phyloP scores from a whole-genome alignment of 352 stramenopile species.

The Blastocystis hominis region DNA sequence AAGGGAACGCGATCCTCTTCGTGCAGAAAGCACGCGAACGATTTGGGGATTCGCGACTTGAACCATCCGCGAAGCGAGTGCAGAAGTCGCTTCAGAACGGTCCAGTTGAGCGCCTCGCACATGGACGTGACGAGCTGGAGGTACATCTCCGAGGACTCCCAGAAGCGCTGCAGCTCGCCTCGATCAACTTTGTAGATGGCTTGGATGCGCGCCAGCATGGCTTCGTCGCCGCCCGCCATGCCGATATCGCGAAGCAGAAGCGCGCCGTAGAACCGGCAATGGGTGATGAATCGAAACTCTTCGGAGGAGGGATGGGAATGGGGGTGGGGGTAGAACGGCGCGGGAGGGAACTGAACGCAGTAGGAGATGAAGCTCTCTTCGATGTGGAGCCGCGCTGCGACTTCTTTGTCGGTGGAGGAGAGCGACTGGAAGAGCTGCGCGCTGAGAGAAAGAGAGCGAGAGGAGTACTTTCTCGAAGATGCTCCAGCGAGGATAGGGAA shows the following conservation, averaged over 20 bases:
- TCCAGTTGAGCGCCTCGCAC: constrained; percentile 51
- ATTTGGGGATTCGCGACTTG: neutral
- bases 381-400: neutral
- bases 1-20: neutral
- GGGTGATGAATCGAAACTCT: neutral
- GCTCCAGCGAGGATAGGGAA: neutral
- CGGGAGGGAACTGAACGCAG: neutral
- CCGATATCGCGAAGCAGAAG: constrained; percentile 19
- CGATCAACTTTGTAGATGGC: neutral
- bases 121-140: constrained; percentile 9
- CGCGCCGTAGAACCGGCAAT: constrained; percentile 32
- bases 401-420: neutral
- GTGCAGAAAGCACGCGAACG: constrained; percentile 16
- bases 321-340: neutral
- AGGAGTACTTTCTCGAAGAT: neutral
- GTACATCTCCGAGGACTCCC: constrained; percentile 23
- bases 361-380: constrained; percentile 23
- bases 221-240: neutral
- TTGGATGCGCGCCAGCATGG: neutral
- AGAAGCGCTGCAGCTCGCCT: constrained; percentile 39
- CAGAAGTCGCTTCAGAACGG: neutral
- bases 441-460: neutral
- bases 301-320: neutral
- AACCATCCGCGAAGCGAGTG: neutral
- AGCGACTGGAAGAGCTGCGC: constrained; percentile 17